A percentile compares a stretch with the other conserved stretches of the same genome.
These are phyloP conservation scores for Blastobotrys terrestris DNA, from an alignment of 805 yeast species.

Conservation along the genomic window DNA sequence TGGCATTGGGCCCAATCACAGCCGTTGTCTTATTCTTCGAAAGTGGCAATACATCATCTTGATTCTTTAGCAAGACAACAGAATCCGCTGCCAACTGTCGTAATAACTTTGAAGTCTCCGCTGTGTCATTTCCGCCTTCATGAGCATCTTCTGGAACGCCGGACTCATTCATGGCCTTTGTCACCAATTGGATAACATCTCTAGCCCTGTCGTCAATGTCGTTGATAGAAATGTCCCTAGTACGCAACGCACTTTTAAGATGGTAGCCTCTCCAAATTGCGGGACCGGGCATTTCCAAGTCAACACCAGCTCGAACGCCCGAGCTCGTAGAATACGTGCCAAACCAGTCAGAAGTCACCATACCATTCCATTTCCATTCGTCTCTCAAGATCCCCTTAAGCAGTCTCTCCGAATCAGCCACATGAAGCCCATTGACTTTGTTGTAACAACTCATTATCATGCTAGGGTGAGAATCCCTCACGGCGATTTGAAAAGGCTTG, in stretches of 20 bases:
- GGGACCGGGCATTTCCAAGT: constrained; percentile 65
- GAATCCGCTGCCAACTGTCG: constrained; percentile 45
- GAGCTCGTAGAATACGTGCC: constrained; percentile 46
- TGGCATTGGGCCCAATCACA: constrained; percentile 57
- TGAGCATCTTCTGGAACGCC: constrained; percentile 39
- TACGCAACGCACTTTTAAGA: constrained; percentile 37
- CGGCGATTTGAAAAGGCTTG: constrained; percentile 58
- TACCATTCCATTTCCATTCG: constrained; percentile 53
- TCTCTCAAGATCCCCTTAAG: constrained; percentile 43
- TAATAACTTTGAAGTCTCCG: constrained; percentile 39
- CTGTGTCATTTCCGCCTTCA: constrained; percentile 39
- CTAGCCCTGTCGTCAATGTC: constrained; percentile 44
- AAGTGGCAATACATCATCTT: constrained; percentile 42
- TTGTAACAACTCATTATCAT: constrained; percentile 59
- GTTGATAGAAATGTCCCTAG: constrained; percentile 37
- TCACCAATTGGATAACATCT: constrained; percentile 41
- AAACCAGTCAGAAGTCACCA: constrained; percentile 55
- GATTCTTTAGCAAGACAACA: constrained; percentile 52
- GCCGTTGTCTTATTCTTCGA: constrained; percentile 37
- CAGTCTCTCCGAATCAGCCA: constrained; percentile 39
- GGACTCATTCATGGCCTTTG: constrained; percentile 38
- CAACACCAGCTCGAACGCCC: constrained; percentile 49
- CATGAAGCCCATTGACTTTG: constrained; percentile 56
- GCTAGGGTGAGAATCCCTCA: constrained; percentile 45
- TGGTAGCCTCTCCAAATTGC: constrained; percentile 39